Percentiles rank a stretch among this genome's conserved stretches.
phyloP scores from a whole-genome alignment of 2,329 filamentous ascomycete species.

The Periconia sp. region DNA sequence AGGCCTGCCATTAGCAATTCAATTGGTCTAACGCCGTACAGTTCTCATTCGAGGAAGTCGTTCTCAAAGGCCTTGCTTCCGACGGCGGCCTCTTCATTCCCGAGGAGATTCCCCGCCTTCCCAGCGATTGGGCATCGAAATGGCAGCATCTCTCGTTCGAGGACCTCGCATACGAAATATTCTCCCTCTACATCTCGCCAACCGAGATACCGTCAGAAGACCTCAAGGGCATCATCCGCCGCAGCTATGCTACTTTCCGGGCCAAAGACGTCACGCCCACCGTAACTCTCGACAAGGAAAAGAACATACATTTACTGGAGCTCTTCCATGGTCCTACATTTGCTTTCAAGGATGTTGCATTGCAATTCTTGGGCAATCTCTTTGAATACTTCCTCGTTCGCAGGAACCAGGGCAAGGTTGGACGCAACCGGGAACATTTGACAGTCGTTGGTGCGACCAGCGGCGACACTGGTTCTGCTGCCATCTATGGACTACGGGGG shows the following conservation, averaged over 20 bases:
- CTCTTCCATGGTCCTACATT: constrained; percentile 96
- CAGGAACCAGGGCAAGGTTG: constrained; percentile 72
- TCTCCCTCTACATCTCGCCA: constrained; percentile 85
- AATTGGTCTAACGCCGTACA: constrained; percentile 50
- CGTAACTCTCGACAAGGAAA: constrained; percentile 72
- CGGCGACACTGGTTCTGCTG: constrained; percentile 80
- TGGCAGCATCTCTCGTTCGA: constrained; percentile 82
- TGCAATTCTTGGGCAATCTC: constrained; percentile 95
- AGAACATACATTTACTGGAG: constrained; percentile 85
- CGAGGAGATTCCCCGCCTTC: constrained; percentile 74
- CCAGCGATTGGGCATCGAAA: constrained; percentile 66
- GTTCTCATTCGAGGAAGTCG: constrained; percentile 90
- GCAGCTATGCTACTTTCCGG: constrained; percentile 90
- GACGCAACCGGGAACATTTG: constrained; percentile 63
- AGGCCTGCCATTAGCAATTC: no score
- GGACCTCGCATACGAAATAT: constrained; percentile 82
- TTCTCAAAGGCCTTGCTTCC: constrained; percentile 83
- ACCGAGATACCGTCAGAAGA: constrained; percentile 81
- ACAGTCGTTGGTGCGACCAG: constrained; percentile 51
- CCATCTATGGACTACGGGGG: constrained; percentile 91
- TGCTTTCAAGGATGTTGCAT: constrained; percentile 88
- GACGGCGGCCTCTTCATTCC: constrained; percentile 92
- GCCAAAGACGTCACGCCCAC: constrained; percentile 78
- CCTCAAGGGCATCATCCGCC: constrained; percentile 80
- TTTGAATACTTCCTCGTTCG: constrained; percentile 87